These are phyloP conservation scores for Schizochytrium sp. DNA, from an alignment of 108 stramenopile species.

Conservation along the genomic window DNA sequence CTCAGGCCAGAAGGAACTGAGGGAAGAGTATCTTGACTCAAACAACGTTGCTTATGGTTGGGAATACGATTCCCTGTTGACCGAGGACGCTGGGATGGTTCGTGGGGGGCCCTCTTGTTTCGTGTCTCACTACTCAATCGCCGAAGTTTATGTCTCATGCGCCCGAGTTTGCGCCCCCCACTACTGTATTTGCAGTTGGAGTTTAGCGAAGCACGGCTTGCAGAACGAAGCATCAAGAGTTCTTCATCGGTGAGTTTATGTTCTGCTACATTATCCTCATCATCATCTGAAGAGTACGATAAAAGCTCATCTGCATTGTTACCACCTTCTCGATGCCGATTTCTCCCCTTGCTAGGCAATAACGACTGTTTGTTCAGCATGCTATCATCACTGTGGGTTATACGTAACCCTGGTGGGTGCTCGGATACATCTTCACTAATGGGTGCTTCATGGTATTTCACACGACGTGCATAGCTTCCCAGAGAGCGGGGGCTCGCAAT, in stretches of 20 bases:
- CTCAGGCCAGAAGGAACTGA: too few relatives aligned
- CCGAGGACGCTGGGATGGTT: too few relatives aligned
- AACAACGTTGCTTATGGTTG: neutral
- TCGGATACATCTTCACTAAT: too few relatives aligned
- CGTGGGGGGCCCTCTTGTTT: neutral
- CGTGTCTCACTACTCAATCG: slow-evolving; percentile 11
- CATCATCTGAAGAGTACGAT: slow-evolving; percentile 2
- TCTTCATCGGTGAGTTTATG: neutral
- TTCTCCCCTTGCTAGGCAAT: too few relatives aligned
- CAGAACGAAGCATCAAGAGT: neutral
- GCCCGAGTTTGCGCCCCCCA: neutral
- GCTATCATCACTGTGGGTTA: neutral
- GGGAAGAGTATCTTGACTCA: neutral
- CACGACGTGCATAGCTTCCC: neutral
- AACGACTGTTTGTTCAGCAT: too few relatives aligned
- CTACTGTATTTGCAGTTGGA: neutral
- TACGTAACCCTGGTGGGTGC: neutral
- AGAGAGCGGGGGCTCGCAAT: neutral
- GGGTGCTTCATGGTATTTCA: too few relatives aligned
- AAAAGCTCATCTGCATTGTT: neutral
- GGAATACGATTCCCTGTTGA: too few relatives aligned
- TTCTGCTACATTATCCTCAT: neutral
- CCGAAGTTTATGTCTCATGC: neutral
- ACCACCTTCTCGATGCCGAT: too few relatives aligned
- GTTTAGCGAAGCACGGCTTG: neutral